Conservation (phyloP, 805 yeast species). For the Ogataea methylovora region DNA sequence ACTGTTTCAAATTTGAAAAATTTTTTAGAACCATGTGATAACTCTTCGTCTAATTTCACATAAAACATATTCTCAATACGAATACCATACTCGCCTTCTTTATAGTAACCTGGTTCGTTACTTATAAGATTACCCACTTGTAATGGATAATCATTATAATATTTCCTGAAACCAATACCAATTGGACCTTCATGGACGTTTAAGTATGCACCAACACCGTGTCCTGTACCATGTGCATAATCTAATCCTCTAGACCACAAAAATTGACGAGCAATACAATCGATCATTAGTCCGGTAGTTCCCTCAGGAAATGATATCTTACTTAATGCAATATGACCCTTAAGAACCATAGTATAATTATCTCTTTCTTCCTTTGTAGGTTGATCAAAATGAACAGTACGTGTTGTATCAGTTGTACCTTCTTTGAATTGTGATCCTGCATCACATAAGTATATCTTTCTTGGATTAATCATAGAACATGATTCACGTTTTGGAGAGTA, state of each 20-base stretch:
- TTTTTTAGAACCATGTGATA: constrained; percentile 14
- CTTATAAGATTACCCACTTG: constrained; percentile 48
- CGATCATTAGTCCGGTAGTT: constrained; percentile 47
- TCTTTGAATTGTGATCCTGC: constrained; percentile 56
- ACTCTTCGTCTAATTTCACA: constrained; percentile 32
- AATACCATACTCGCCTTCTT: constrained; percentile 53
- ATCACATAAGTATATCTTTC: constrained; percentile 46
- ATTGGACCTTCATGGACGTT: constrained; percentile 60
- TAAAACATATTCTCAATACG: constrained; percentile 46
- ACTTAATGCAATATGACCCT: constrained; percentile 47
- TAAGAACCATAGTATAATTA: constrained; percentile 50
- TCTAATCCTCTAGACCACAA: constrained; percentile 52
- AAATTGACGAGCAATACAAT: constrained; percentile 49
- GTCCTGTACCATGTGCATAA: constrained; percentile 60
- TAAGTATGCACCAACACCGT: constrained; percentile 55
- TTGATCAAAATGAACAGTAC: constrained; percentile 47
- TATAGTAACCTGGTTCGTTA: constrained; percentile 59
- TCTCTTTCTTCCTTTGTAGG: constrained; percentile 40
- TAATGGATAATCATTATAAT: constrained; percentile 35
- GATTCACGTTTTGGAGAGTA: constrained; percentile 47
- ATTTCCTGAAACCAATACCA: constrained; percentile 50
- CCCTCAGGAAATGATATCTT: constrained; percentile 45
- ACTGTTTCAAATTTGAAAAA: constrained; percentile 49
- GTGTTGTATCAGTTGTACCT: constrained; percentile 59
- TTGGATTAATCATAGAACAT: constrained; percentile 43